Evolutionary conservation across 768 basidiomycete genomes (phyloP), one percentile per base, ranked within the genome.

Genomic region (Amanita inopinata): DNA sequence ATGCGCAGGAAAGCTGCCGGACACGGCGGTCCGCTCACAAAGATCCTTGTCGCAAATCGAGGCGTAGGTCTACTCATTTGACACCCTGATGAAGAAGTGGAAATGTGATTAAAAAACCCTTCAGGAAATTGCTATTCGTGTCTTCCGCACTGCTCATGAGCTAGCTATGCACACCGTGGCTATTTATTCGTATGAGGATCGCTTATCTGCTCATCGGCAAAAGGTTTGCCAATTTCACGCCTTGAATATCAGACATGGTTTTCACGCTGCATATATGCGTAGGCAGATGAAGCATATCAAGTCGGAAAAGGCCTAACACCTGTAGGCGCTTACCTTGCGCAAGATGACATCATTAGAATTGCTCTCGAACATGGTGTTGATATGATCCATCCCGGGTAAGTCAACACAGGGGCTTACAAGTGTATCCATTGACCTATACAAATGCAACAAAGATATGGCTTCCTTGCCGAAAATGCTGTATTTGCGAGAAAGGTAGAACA

Each of bases 161-260:
- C 74, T 99, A 47, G 96, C 93, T 7, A 96, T 98, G 93, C 90
- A 93, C 61, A 96, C 93, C 36, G 96, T 98, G 43, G 96, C 96
- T 27, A 97, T 99, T 68, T 98, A 89, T 67, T 98, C 94, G 7
- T 87, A 72, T 57, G 96, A 99, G 66, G 96, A 99, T 69, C 77
- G 96, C 47, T 75, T 97, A 66, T 87, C 83, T 28, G 94, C 96
- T 28, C 96, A 99, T 71, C 80, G 96, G 53, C 93, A 98, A 61
- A 99, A 99, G 80, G 91, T 82, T 42, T 38, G 56, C 49, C 43
- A 31, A 34, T 43, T 17, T 14, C n/a, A 41, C 33, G 38, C 38
- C 38, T 39, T n/a, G n/a, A n/a, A n/a, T n/a, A 50, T 27, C 46
- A 35, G 39, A 32, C 37, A 18, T 46, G 36, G 42, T 36, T 14